phyloP scores from a whole-genome alignment of 2,329 filamentous ascomycete species.

The Byssothecium circinans region DNA sequence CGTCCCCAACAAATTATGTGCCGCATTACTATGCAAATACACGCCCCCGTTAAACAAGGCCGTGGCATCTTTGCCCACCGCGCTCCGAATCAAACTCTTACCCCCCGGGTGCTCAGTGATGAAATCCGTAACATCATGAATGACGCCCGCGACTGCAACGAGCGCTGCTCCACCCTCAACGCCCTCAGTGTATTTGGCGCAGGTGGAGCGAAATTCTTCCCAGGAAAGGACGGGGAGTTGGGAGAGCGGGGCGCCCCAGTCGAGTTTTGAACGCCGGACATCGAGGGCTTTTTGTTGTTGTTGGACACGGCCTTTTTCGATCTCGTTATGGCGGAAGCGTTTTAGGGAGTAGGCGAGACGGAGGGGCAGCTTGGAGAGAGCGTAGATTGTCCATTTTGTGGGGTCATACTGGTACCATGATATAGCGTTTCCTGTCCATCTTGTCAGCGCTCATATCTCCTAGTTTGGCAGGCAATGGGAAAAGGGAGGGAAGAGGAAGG shows the following conservation, averaged over 20 bases:
- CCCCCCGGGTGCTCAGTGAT: slow-evolving; percentile 44
- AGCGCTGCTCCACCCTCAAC: slow-evolving; percentile 34
- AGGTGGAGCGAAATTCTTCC: slow-evolving; percentile 40
- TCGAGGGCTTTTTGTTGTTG: slow-evolving; percentile 46
- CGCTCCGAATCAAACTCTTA: slow-evolving; percentile 38
- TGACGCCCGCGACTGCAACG: slow-evolving; percentile 41
- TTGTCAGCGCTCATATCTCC: slow-evolving; percentile 1
- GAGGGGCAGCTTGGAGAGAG: slow-evolving; percentile 33
- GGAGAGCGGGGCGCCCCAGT: slow-evolving; percentile 43
- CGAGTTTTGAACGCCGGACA: slow-evolving; percentile 35
- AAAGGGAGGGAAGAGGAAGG: neutral
- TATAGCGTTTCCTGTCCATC: slow-evolving; percentile 38
- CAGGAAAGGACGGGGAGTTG: slow-evolving; percentile 43
- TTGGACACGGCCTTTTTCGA: slow-evolving; percentile 46
- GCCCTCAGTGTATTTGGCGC: slow-evolving; percentile 4
- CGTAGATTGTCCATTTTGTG: slow-evolving; percentile 46
- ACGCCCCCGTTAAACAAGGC: slow-evolving; percentile 46
- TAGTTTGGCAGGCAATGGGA: neutral
- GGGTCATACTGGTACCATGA: slow-evolving; percentile 44
- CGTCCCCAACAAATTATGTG: slow-evolving; percentile 44
- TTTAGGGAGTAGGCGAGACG: slow-evolving; percentile 43
- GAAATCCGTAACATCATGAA: slow-evolving; percentile 43
- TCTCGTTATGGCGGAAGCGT: slow-evolving; percentile 45
- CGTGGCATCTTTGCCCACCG: slow-evolving; percentile 44
- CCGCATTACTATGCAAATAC: slow-evolving; percentile 45